A percentile compares a stretch with the other conserved stretches of the same genome.
These are phyloP conservation scores for Elsinoe necatrix DNA, from an alignment of 2,329 filamentous ascomycete genomes.

Conservation along the genomic window DNA sequence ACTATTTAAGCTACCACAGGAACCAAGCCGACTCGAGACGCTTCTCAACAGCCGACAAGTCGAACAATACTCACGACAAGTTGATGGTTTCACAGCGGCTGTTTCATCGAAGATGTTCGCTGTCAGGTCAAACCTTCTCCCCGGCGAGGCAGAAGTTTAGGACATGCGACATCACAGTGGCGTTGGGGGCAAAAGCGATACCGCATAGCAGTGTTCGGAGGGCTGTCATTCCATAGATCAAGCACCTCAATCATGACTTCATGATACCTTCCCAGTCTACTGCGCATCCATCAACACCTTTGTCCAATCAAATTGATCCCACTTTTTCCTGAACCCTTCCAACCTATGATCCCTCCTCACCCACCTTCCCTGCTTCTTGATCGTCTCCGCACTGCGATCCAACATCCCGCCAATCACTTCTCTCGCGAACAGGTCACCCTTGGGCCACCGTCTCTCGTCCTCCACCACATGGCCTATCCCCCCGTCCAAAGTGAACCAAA, in stretches of 20 bases:
- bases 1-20: slow-evolving; percentile 93
- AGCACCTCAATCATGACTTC: slow-evolving; percentile 6
- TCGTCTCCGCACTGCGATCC: slow-evolving; percentile 68
- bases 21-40: slow-evolving; percentile 85
- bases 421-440: slow-evolving; percentile 82
- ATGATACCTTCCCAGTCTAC: neutral
- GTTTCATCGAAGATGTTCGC: slow-evolving; percentile 98
- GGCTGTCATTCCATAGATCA: neutral
- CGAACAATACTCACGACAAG: slow-evolving; percentile 94
- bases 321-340: slow-evolving; percentile 72
- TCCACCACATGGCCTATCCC: slow-evolving; percentile 90
- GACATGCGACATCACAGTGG: neutral
- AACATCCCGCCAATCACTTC: slow-evolving; percentile 91
- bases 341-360: slow-evolving; percentile 57
- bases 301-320: slow-evolving; percentile 91
- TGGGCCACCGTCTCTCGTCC: slow-evolving; percentile 75
- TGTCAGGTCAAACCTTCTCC: slow-evolving; percentile 62
- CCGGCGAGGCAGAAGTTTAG: slow-evolving; percentile 37
- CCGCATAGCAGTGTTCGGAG: slow-evolving; percentile 1
- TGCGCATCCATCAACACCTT: slow-evolving; percentile 47
- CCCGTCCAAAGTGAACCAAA: slow-evolving; percentile 88
- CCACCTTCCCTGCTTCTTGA: slow-evolving; percentile 90
- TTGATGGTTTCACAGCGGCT: slow-evolving; percentile 88
- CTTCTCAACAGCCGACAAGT: slow-evolving; percentile 94
- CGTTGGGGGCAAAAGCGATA: slow-evolving; percentile 8